Evolutionary conservation across 2,329 filamentous ascomycete genomes (phyloP).

Genomic region (Alternaria arbusti): DNA sequence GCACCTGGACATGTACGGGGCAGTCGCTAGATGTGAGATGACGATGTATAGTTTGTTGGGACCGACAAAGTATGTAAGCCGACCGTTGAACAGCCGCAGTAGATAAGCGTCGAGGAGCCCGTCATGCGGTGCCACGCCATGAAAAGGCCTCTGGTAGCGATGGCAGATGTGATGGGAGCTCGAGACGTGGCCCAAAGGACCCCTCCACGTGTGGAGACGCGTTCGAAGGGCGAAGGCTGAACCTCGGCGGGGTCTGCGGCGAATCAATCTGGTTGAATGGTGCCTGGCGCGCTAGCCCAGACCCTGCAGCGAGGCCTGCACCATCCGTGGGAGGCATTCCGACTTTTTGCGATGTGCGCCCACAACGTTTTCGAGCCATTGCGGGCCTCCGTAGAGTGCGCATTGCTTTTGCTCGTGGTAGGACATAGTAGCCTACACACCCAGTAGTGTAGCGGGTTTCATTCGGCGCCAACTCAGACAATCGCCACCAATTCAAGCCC

Average conservation of each 20-base stretch:
- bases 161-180: not conserved
- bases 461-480: not conserved
- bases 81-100: not conserved
- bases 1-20: not conserved
- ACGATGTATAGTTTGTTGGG: not conserved
- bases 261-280: constrained; percentile 13
- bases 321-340: constrained; percentile 4
- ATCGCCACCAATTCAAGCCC: not conserved
- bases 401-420: not conserved
- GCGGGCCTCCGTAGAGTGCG: constrained; percentile 1
- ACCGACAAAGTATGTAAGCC: not conserved
- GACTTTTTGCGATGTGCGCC: constrained; percentile 15
- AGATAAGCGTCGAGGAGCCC: not conserved
- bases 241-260: constrained; percentile 9
- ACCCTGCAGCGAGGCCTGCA: constrained; percentile 19
- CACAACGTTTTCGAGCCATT: constrained; percentile 14
- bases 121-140: not conserved
- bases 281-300: constrained; percentile 16
- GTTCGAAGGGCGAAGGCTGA: constrained; percentile 4
- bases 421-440: not conserved
- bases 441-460: not conserved
- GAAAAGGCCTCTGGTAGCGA: not conserved
- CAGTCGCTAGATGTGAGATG: not conserved
- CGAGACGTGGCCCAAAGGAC: constrained; percentile 1
- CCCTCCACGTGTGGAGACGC: constrained; percentile 9